Evolutionary conservation across 805 yeast genomes (phyloP).

Genomic region (Metschnikowia hibisci): DNA sequence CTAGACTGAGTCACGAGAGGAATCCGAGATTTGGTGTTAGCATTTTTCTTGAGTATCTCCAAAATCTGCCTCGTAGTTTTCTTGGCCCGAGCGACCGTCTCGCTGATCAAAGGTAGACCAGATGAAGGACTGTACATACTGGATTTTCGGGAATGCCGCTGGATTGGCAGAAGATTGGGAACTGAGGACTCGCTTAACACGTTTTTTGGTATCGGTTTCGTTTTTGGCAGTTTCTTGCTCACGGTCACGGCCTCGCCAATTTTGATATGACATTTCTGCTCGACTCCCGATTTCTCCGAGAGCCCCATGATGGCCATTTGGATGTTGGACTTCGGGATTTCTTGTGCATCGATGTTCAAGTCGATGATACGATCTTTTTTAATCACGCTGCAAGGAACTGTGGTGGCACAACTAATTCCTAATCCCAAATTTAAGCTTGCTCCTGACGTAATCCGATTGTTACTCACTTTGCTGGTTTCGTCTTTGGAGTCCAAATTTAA

Average conservation of each 20-base stretch:
- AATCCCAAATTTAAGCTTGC: constrained; percentile 17
- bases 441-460: background rate
- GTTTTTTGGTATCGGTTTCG: background rate
- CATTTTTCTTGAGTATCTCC: background rate
- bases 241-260: background rate
- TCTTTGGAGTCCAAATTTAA: background rate
- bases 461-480: too few relatives aligned
- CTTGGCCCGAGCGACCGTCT: background rate
- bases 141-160: background rate
- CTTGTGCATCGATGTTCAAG: constrained; percentile 12
- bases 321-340: constrained; percentile 7
- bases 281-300: constrained; percentile 1
- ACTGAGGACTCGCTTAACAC: constrained; percentile 1
- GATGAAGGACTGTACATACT: background rate
- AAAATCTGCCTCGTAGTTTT: background rate
- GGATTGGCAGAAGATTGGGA: constrained; percentile 3
- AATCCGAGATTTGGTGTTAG: constrained; percentile 16
- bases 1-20: constrained; percentile 27
- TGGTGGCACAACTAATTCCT: constrained; percentile 28
- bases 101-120: background rate
- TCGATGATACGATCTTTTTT: constrained; percentile 30
- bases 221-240: background rate
- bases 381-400: constrained; percentile 32
- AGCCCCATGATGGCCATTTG: constrained; percentile 9
- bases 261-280: background rate